These are phyloP conservation scores for Mucuna pruriens DNA, from an alignment of 306 rosid species.

Conservation along the genomic window DNA sequence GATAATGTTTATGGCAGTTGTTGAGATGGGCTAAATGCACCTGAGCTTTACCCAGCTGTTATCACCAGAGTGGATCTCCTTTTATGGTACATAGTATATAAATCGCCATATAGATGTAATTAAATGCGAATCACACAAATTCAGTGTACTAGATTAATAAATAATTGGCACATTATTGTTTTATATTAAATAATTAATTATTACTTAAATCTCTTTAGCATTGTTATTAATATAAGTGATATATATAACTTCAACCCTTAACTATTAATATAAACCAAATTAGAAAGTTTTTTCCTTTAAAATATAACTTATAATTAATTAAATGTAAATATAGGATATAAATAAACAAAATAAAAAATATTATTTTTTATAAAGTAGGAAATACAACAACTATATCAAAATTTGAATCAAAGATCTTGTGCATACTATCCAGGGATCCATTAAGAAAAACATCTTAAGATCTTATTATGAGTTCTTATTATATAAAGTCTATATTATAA, in stretches of 20 bases:
- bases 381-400: no score
- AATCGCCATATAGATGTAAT: not conserved
- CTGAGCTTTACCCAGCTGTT: not conserved
- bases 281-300: not conserved
- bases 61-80: no score
- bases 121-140: not conserved
- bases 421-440: no score
- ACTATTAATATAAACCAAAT: not conserved
- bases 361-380: no score
- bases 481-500: no score
- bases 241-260: not conserved
- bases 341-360: no score
- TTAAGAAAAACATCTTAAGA: no score
- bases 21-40: not conserved
- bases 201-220: not conserved
- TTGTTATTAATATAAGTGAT: not conserved
- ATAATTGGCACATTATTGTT: not conserved
- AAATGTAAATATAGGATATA: not conserved
- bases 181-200: not conserved
- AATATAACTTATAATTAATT: no score
- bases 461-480: no score
- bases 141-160: not conserved
- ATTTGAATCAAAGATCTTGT: no score
- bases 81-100: not conserved
- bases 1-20: not conserved